Base-by-base conservation (phyloP, 441 rosid species). In the Bruguiera hainesii region DNA sequence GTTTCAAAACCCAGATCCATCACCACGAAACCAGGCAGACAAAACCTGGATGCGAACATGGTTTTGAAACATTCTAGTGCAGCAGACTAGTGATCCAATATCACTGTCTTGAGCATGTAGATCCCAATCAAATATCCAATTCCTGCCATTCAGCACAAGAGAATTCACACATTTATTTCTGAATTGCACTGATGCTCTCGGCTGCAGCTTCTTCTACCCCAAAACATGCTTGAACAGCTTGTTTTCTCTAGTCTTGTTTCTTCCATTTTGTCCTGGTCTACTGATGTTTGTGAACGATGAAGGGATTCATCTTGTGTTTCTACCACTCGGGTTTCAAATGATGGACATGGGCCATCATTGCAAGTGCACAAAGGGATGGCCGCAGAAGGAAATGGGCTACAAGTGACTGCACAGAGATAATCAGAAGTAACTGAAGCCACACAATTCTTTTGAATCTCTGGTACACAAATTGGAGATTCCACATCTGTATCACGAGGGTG, bases 131-230 rank as follows among this genome's bases (percentile, higher is more conserved):
- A 49, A 64, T 61, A 26, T 28, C 65, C 69, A 51, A 57, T 49
- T 42, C 46, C 51, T 35, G 56, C 25, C 71, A 80, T 65, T 35
- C 13, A 31, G 37, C 65, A 37, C 33, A 33, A 61, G 37, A 48
- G 21, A 28, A 55, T 53, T 87, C 81, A 90, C 46, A 94, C 84
- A 69, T 95, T 95, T 78, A 94, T 91, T 73, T 95, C 99, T 1
- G 99, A 95, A 63, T 95, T 89, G 85, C 98, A 89, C 66, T 85
- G 97, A 64, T 95, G 87, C 83, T 95, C 99, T 80, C 99, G 82
- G 84, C 96, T 95, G 78, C 98, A 87, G 85, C 98, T 95, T 79
- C 99, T 88, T 80, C 97, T 82, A 67, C 96, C 84, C 99, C 99
- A 95, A 48, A 95, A 95, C 97, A 95, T 89, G 70, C 87, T 88